Evolutionary conservation across 441 rosid genomes (phyloP), one percentile per base, ranked within the genome.

Genomic region (Bruguiera hainesii): DNA sequence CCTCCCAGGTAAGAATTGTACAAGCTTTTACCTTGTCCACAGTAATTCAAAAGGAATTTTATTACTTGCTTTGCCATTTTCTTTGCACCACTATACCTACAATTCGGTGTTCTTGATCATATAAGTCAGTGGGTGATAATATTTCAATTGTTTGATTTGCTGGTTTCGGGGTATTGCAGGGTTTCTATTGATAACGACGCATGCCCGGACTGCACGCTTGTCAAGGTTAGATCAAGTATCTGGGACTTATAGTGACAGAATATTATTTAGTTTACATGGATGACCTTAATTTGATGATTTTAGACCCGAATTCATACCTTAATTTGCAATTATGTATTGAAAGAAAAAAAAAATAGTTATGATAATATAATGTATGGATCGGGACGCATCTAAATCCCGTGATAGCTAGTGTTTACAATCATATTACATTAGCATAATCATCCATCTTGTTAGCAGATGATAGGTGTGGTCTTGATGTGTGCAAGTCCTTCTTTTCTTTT

Each of bases 171-270:
- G 61, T 55, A 31, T 37, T 80, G 62, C 82, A 91, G 96, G 79
- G 96, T 94, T 77, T 88, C 94, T 65, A 81, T 89, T 51, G 98
- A 94, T 74, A 94, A 91, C 61, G 92, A 94, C 23, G 10, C 92
- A 50, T 86, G 67, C 81, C 83, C 68, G 56, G 83, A 86, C 70
- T 85, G 97, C 79, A 91, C 98, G 58, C 89, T 94, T 60, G 88
- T 91, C 35, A 94, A 91, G 97, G 98, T 94, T 20, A 29, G 0
- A 30, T 19, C 58, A 8, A 55, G 23, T 42, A 13, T 13, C 48
- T 42, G 48, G 5, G 48, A 42, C 18, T 42, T 3, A 42, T 13
- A 42, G 48, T 13, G 48, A 11, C 48, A 11, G 4, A 39, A 39
- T 42, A 42, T 13, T 42, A 42, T 11, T 42, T 42, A 3, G 9